A percentile compares a stretch with the other conserved stretches of the same genome.
Evolutionary conservation across 1,139 yeast genomes (phyloP).

Genomic region (Saccharomycopsis phalli): DNA sequence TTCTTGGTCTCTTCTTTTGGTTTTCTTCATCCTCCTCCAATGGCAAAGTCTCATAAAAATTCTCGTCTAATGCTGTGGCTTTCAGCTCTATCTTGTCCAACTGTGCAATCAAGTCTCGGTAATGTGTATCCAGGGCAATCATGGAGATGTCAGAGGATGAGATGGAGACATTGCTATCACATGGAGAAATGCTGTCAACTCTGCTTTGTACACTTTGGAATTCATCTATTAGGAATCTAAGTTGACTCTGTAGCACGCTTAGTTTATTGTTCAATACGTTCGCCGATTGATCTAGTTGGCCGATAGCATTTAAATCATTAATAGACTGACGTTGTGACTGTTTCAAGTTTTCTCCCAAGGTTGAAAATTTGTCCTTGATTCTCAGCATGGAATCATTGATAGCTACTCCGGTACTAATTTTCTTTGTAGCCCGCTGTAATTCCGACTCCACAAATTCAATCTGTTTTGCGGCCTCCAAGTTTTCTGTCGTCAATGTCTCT

Average conservation of each 20-base stretch:
- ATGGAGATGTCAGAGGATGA: not conserved
- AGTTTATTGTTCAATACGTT: constrained; percentile 1
- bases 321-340: constrained; percentile 4
- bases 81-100: not conserved
- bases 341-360: constrained; percentile 1
- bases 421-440: not conserved
- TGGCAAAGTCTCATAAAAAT: constrained; percentile 2
- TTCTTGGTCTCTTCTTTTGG: not conserved
- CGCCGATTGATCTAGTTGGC: not conserved
- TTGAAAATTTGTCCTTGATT: not conserved
- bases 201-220: constrained; percentile 5
- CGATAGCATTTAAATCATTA: constrained; percentile 2
- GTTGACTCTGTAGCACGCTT: constrained; percentile 5
- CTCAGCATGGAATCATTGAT: not conserved
- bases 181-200: not conserved
- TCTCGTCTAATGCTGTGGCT: not conserved
- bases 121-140: not conserved
- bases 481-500: constrained; percentile 2
- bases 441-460: constrained; percentile 5
- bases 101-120: not conserved
- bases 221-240: constrained; percentile 4
- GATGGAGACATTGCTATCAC: constrained; percentile 1
- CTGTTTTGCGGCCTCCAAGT: constrained; percentile 3
- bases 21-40: not conserved
- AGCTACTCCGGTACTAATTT: no score